Evolutionary conservation across 2,329 filamentous ascomycete species (phyloP).

Genomic region (Meredithiella fracta): DNA sequence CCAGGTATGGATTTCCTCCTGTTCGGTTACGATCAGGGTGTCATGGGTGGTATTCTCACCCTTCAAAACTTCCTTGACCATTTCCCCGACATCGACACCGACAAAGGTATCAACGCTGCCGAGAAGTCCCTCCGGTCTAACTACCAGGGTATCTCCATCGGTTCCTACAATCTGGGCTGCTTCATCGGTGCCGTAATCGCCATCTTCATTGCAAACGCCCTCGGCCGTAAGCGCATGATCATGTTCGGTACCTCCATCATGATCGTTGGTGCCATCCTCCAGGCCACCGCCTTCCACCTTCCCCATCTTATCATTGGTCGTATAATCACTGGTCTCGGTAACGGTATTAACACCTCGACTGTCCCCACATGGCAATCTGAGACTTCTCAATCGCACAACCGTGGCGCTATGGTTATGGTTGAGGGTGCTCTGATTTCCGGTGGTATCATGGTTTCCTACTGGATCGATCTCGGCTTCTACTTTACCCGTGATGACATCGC

Average conservation of each 20-base stretch:
- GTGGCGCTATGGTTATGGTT: constrained; percentile 37
- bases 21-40: constrained; percentile 47
- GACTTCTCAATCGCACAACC: constrained; percentile 29
- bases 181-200: constrained; percentile 48
- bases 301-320: constrained; percentile 26
- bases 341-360: constrained; percentile 40
- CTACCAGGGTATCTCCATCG: constrained; percentile 35
- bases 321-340: constrained; percentile 41
- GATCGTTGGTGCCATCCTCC: constrained; percentile 40
- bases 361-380: constrained; percentile 42
- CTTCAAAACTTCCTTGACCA: constrained; percentile 41
- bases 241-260: constrained; percentile 43
- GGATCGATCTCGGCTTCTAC: constrained; percentile 21
- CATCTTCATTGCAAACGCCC: constrained; percentile 47
- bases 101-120: constrained; percentile 21
- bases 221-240: constrained; percentile 43
- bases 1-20: constrained; percentile 22
- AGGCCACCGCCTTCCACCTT: constrained; percentile 36
- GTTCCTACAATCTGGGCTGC: constrained; percentile 43
- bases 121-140: constrained; percentile 30
- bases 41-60: constrained; percentile 60
- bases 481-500: constrained; percentile 21
- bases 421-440: constrained; percentile 35
- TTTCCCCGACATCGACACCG: constrained; percentile 37
- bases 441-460: constrained; percentile 32